Evolutionary conservation across 768 basidiomycete species (phyloP), one percentile per base, ranked within the genome.

Genomic region (Lactarius sanguifluus): DNA sequence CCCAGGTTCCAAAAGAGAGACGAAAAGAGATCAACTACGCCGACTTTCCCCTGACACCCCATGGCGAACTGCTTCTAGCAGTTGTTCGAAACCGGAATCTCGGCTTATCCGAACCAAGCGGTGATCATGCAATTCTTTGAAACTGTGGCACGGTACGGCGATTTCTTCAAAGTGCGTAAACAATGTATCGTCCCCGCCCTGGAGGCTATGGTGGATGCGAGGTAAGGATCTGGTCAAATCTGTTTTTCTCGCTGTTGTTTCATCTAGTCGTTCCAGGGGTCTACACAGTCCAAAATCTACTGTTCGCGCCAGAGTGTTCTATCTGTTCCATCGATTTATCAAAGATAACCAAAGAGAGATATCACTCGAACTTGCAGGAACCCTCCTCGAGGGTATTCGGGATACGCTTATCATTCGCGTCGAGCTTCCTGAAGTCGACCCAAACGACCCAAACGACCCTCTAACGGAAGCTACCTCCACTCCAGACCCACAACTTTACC

Each of bases 91-190:
- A 92, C 92, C 28, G 87, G 90, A 40, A 86, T 98, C 62, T 87
- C 88, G 16, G 80, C 83, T 5, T 95, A 89, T 77, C 94, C 93
- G 7, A 90, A 96, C 77, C 86, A 87, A 36, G 82, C 88, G 15
- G 96, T 98, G 23, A 81, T 85, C 9, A 82, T 96, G 76, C 94
- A 96, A 73, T 95, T 92, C 76, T 98, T 98, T 70, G 97, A 99
- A 77, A 91, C 92, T 5, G 85, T 84, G 13, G 85, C 92, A n/a
- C 86, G 97, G 57, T 99, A 98, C 74, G 85, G 87, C 41, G 97
- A 98, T 72, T 98, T 99, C 76, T 98, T 98, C 87, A 94, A 92
- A 76, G 88, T 95, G 28, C 87, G 94, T 69, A 92, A 89, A 71
- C 91, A 93, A 64, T 92, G 88, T 71, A 92, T 98, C 61, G 81